Conservation (phyloP, 129 eudicot species). For the Saussurea involucrata region DNA sequence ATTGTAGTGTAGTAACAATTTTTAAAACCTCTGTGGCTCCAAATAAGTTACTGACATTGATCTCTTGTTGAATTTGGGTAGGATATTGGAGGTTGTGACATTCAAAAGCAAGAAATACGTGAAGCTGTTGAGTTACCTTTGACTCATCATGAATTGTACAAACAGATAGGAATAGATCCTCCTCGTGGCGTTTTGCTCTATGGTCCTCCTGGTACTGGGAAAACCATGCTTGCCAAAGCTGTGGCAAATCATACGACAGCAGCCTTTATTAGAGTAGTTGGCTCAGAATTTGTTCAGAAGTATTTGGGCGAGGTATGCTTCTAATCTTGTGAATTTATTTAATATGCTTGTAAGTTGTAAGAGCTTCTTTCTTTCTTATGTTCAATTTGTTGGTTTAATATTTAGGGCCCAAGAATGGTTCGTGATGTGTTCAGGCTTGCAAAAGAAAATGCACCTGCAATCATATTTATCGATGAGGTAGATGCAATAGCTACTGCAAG, state of each 20-base stretch:
- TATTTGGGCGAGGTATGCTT: conserved; percentile 38
- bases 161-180: conserved; percentile 52
- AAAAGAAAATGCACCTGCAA: conserved; percentile 89
- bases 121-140: conserved; percentile 55
- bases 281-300: conserved; percentile 47
- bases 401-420: conserved; percentile 91
- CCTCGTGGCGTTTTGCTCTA: conserved; percentile 50
- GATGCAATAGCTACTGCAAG: conserved; percentile 90
- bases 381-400: too few species aligned
- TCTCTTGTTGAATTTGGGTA: neutral
- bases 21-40: neutral
- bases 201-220: conserved; percentile 59
- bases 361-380: too few species aligned
- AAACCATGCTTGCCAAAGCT: conserved; percentile 51
- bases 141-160: conserved; percentile 42
- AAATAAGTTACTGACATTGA: too few species aligned
- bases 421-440: conserved; percentile 95
- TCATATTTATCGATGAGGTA: conserved; percentile 84
- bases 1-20: too few species aligned
- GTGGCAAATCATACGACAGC: conserved; percentile 49
- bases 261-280: conserved; percentile 42
- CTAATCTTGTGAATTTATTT: neutral
- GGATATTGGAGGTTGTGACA: conserved; percentile 62
- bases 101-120: conserved; percentile 55
- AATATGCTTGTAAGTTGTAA: too few species aligned